Conservation (phyloP, 148 eudicot species). For the Silene conica region DNA sequence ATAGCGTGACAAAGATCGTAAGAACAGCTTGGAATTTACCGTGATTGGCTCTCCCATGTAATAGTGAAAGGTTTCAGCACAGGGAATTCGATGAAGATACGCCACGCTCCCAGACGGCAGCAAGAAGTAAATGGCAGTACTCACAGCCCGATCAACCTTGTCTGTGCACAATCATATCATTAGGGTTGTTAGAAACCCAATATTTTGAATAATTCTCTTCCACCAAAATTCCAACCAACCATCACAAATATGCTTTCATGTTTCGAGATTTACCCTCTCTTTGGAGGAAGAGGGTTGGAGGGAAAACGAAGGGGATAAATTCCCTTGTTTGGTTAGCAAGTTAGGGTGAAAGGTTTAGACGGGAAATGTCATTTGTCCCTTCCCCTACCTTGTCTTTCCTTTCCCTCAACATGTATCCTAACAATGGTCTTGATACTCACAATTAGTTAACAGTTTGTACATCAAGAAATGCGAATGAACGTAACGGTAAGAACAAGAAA, state of each 20-base stretch:
- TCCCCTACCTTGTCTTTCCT: too few species aligned
- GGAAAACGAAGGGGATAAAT: not conserved
- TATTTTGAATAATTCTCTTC: not conserved
- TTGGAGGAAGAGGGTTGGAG: not conserved
- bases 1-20: not conserved
- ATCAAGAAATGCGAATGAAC: too few species aligned
- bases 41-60: slow-evolving; percentile 72
- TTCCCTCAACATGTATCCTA: too few species aligned
- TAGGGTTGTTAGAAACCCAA: slow-evolving; percentile 1
- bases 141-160: slow-evolving; percentile 77
- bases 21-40: slow-evolving; percentile 27
- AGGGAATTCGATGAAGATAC: slow-evolving; percentile 72
- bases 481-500: too few species aligned
- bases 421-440: too few species aligned
- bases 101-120: slow-evolving; percentile 75
- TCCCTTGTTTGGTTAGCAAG: too few species aligned
- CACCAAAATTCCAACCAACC: slow-evolving; percentile 5
- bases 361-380: too few species aligned
- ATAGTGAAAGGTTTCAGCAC: slow-evolving; percentile 78
- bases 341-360: too few species aligned
- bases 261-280: not conserved
- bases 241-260: not conserved
- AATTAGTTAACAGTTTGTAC: too few species aligned
- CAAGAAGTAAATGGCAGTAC: slow-evolving; percentile 73
- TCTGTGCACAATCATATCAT: slow-evolving; percentile 36